Percentiles rank a stretch among this genome's conserved stretches.
These are phyloP conservation scores for Penicillium macrosclerotiorum DNA, from an alignment of 495 filamentous ascomycete genomes.

Conservation along the genomic window DNA sequence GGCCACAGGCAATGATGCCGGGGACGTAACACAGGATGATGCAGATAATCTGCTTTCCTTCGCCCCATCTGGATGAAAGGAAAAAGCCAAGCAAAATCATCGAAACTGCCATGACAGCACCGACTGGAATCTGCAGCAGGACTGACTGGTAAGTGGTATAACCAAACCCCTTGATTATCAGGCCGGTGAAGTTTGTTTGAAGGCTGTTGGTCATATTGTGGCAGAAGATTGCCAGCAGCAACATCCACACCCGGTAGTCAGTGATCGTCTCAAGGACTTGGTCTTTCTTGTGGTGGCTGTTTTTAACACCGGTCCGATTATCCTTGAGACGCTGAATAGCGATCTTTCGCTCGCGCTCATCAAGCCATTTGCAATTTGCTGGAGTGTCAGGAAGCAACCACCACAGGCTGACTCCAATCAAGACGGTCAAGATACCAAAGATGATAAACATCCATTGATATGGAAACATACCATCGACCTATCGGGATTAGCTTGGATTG, in stretches of 20 bases:
- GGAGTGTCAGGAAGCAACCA: too few species aligned
- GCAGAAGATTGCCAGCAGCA: constrained; percentile 17
- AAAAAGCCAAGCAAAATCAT: constrained; percentile 52
- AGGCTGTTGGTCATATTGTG: constrained; percentile 56
- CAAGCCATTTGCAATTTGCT: too few species aligned
- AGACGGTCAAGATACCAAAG: too few species aligned
- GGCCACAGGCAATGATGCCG: constrained; percentile 15
- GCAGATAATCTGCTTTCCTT: constrained; percentile 45
- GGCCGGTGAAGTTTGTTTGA: constrained; percentile 59
- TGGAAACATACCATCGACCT: too few species aligned
- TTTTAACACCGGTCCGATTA: constrained; percentile 53
- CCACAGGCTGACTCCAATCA: too few species aligned
- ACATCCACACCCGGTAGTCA: constrained; percentile 29
- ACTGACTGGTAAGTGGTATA: constrained; percentile 53
- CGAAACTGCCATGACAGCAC: constrained; percentile 54
- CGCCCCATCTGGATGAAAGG: constrained; percentile 35
- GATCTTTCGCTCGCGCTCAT: constrained; percentile 38
- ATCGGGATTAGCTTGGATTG: too few species aligned
- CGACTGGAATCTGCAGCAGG: constrained; percentile 56
- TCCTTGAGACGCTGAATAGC: constrained; percentile 37
- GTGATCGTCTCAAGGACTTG: constrained; percentile 26
- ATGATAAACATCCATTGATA: too few species aligned
- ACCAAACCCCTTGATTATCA: constrained; percentile 23
- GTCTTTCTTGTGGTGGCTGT: constrained; percentile 34
- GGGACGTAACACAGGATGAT: constrained; percentile 22